Evolutionary conservation across 371 early-diverging fungal species (phyloP).

Genomic region (Rhizopus arrhizus): DNA sequence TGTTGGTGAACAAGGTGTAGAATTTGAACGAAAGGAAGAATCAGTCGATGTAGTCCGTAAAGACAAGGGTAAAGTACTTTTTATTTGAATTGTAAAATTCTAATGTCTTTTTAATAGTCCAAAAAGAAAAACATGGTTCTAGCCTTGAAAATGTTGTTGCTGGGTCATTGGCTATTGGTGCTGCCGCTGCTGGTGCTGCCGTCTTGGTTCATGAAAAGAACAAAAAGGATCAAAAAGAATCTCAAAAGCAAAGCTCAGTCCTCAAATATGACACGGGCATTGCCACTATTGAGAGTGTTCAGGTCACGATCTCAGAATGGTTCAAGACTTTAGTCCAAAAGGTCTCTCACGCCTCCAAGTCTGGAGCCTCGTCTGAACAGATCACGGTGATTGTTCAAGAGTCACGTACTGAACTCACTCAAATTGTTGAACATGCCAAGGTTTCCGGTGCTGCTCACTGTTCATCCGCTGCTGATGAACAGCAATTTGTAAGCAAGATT

Average conservation of each 20-base stretch:
- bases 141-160: conserved; percentile 22
- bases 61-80: conserved; percentile 19
- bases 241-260: conserved; percentile 3
- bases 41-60: conserved; percentile 8
- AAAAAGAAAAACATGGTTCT: conserved; percentile 16
- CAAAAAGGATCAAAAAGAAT: conserved; percentile 21
- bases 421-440: conserved; percentile 29
- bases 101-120: not conserved
- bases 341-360: conserved; percentile 22
- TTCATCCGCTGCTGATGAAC: conserved; percentile 19
- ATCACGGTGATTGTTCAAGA: conserved; percentile 30
- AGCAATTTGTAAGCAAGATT: conserved; percentile 29
- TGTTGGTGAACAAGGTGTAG: conserved; percentile 32
- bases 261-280: conserved; percentile 22
- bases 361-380: conserved; percentile 28
- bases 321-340: conserved; percentile 26
- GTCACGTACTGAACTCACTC: conserved; percentile 19
- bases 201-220: conserved; percentile 2
- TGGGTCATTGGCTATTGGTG: conserved; percentile 26
- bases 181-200: conserved; percentile 20
- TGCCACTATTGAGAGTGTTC: conserved; percentile 29
- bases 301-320: conserved; percentile 26
- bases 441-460: conserved; percentile 22
- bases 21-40: conserved; percentile 14
- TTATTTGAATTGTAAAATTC: not conserved